Evolutionary conservation across 1,139 yeast genomes (phyloP).

Genomic region (Saccharomyces hybrid): DNA sequence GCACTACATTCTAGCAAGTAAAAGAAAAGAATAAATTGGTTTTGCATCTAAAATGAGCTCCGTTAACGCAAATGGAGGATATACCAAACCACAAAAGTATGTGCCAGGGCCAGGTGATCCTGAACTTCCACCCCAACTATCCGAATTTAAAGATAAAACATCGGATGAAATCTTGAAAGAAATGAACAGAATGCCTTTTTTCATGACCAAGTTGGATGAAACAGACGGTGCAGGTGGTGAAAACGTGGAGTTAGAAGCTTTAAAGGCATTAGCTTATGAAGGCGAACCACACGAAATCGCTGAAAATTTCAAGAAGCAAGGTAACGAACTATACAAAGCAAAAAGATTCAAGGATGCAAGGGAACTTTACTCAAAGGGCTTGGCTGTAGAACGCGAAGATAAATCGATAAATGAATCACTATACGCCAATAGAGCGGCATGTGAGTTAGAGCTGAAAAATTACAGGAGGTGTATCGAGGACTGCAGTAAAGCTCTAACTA

Average conservation of each 20-base stretch:
- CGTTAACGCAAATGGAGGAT: conserved; percentile 1
- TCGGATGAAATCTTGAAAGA: conserved; percentile 75
- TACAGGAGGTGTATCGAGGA: conserved; percentile 83
- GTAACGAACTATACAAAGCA: conserved; percentile 73
- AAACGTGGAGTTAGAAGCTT: conserved; percentile 72
- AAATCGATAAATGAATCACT: conserved; percentile 49
- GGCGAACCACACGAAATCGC: conserved; percentile 95
- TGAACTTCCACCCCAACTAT: conserved; percentile 72
- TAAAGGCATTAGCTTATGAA: conserved; percentile 85
- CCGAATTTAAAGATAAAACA: conserved; percentile 56
- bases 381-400: conserved; percentile 60
- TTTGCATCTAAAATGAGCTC: background rate
- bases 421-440: conserved; percentile 80
- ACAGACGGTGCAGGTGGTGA: conserved; percentile 74
- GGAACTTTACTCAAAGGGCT: conserved; percentile 70
- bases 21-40: background rate
- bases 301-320: conserved; percentile 82
- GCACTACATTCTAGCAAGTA: background rate
- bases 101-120: conserved; percentile 76
- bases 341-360: conserved; percentile 72
- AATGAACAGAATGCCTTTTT: conserved; percentile 80
- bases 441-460: conserved; percentile 78
- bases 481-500: conserved; percentile 60
- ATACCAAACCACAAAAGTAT: conserved; percentile 41
- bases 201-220: conserved; percentile 83